Evolutionary conservation across 805 yeast genomes (phyloP), one percentile per base, ranked within the genome.

Genomic region (Starmerella lactis-condensi): DNA sequence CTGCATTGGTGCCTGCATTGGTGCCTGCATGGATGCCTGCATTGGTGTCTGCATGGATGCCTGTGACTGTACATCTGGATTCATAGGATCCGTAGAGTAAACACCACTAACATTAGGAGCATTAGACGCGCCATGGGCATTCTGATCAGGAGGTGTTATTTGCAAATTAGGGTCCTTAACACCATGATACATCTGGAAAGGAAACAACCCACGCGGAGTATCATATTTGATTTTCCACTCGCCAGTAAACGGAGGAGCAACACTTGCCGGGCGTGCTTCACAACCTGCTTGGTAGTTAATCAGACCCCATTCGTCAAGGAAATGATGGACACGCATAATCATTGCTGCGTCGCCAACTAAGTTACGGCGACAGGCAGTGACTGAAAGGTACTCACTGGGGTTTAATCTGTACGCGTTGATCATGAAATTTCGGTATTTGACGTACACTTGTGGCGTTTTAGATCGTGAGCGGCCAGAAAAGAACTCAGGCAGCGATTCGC

Each of bases 341-440:
- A 93, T 69, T 2, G 91, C 85, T 5, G 81, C 93, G 57, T 83
- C 95, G 34, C 93, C 92, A 10, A 79, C 82, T 35, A 83, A 62
- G 43, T 79, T 79, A 45, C 95, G 71, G 50, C 96, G 71, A 34
- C 82, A 75, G 0, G 94, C 91, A 1, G 95, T 83, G 36, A 79
- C 71, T 0, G 94, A 77, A 24, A 83, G 58, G 47, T 78, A 82
- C 51, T 83, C 94, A 44, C 75, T 75, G 15, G 94, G 94, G 42
- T 83, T 79, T 41, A 83, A 56, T 41, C 95, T 60, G 51, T 81
- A 83, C 9, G 92, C 69, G 53, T 82, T 79, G 25, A 83, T 61
- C 76, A 83, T 75, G 51, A 83, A 83, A 48, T 82, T 79, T 47
- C 95, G 67, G 48, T 81, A 78, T 51, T 72, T 75, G 36, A 66